Base-by-base conservation (phyloP, 164 flowering plant species). In the Warburgia ugandensis region DNA sequence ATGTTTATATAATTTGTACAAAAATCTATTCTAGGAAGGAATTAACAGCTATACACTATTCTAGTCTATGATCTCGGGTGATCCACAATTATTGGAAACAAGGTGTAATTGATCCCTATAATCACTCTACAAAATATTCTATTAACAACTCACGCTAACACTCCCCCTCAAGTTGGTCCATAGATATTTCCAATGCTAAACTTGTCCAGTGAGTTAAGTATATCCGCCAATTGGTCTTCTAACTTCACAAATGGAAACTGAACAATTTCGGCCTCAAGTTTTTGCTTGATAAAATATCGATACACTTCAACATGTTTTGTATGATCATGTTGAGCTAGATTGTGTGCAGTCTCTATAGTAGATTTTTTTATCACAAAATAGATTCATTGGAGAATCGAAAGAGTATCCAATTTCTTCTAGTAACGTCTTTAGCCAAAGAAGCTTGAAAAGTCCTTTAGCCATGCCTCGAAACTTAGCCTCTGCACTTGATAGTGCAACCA, bases 381-480 rank as follows among this genome's bases (percentile, higher is more conserved):
- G 11, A 11, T 31, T 31, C 35, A 31, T 31, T 31, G 5, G 7
- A 11, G 35, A 31, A n/a, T n/a, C n/a, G n/a, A n/a, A n/a, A n/a
- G n/a, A n/a, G n/a, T n/a, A n/a, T n/a, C n/a, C n/a, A n/a, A n/a
- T n/a, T n/a, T n/a, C n/a, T n/a, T n/a, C n/a, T n/a, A n/a, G n/a
- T n/a, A n/a, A n/a, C n/a, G n/a, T 51, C 29, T 36, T 52, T 16
- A 52, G 27, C 46, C 56, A 52, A 19, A 52, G 37, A 14, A 52
- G 56, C 40, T 52, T 26, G 33, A 33, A 39, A 12, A 52, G 26
- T 26, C 56, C 56, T 29, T 39, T 27, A 20, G 56, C 46, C 56
- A 52, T 39, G 28, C 56, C 56, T 39, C 56, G 32, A 52, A 31
- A 52, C 19, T 52, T 37, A 16, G 37, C 47, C 17, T 52, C 46